Conservation (phyloP, 345 rosid species). For the Xanthoceras sorbifolium region DNA sequence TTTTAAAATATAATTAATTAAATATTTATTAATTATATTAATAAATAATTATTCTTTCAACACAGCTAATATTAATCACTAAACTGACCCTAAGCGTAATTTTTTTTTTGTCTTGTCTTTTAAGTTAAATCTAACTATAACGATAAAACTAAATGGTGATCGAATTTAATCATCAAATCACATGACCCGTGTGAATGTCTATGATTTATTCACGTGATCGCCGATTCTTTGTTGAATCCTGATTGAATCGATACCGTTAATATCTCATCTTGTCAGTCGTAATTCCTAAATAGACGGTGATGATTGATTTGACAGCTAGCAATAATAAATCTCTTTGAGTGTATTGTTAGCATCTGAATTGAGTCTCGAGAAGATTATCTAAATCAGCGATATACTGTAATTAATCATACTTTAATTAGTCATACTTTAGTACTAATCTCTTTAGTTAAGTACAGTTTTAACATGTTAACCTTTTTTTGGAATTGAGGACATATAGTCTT, state of each 20-base stretch:
- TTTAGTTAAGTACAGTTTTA: not conserved
- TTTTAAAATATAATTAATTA: too few relatives aligned
- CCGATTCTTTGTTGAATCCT: not conserved
- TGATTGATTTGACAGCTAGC: not conserved
- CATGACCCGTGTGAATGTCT: not conserved
- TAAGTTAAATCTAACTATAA: not conserved
- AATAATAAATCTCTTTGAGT: not conserved
- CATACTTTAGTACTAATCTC: not conserved
- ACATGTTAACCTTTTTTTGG: slow-evolving; percentile 10
- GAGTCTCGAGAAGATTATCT: not conserved
- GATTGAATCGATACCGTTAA: not conserved
- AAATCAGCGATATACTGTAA: too few relatives aligned
- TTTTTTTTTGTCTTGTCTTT: not conserved
- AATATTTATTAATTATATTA: too few relatives aligned
- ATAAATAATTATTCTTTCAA: too few relatives aligned
- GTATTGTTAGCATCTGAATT: not conserved
- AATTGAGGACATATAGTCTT: not conserved
- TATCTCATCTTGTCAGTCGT: not conserved
- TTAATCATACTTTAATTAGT: slow-evolving; percentile 9
- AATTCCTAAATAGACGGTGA: not conserved
- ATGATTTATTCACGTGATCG: not conserved
- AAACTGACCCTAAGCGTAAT: not conserved
- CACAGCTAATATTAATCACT: too few relatives aligned
- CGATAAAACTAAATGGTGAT: not conserved
- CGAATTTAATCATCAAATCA: slow-evolving; percentile 11